Percentiles rank a stretch among this genome's conserved stretches.
Conservation (phyloP, 192 early-diverging fungal species). For the Coemansia sp. region DNA sequence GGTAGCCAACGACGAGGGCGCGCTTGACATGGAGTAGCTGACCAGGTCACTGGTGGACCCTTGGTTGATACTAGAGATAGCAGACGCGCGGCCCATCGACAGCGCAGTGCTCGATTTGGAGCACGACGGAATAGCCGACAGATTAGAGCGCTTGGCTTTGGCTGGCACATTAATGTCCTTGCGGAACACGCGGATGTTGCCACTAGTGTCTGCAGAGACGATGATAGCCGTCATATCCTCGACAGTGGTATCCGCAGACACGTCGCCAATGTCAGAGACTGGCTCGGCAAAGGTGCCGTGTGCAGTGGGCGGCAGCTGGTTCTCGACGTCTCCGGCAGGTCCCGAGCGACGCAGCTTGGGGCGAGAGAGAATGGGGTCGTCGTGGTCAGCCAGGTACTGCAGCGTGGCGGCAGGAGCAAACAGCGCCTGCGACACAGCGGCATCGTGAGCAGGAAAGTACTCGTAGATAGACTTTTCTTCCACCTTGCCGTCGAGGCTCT, state of each 20-base stretch:
- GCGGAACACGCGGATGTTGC: conserved; percentile 69
- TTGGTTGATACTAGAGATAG: neutral
- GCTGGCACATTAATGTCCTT: conserved; percentile 59
- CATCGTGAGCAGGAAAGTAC: conserved; percentile 63
- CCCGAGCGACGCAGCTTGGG: conserved; percentile 43
- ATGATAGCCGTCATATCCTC: conserved; percentile 62
- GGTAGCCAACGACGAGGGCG: neutral
- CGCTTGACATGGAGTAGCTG: conserved; percentile 17
- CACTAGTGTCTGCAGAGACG: conserved; percentile 65
- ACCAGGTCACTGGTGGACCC: neutral
- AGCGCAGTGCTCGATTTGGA: neutral
- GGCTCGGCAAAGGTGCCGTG: conserved; percentile 35
- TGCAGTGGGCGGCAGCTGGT: conserved; percentile 13
- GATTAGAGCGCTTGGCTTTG: neutral
- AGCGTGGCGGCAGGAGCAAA: conserved; percentile 69
- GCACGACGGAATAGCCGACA: neutral
- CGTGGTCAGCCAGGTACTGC: conserved; percentile 61
- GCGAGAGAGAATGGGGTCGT: conserved; percentile 61
- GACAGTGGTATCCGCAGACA: conserved; percentile 13
- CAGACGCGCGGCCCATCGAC: conserved; percentile 20
- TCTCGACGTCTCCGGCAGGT: conserved; percentile 40
- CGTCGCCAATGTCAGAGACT: neutral
- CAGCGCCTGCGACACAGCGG: conserved; percentile 63
- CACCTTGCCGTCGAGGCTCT: conserved; percentile 56
- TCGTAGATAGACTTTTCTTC: conserved; percentile 59